These are phyloP conservation scores for Colletotrichum trifolii DNA, from an alignment of 2,329 filamentous ascomycete genomes.

Conservation along the genomic window DNA sequence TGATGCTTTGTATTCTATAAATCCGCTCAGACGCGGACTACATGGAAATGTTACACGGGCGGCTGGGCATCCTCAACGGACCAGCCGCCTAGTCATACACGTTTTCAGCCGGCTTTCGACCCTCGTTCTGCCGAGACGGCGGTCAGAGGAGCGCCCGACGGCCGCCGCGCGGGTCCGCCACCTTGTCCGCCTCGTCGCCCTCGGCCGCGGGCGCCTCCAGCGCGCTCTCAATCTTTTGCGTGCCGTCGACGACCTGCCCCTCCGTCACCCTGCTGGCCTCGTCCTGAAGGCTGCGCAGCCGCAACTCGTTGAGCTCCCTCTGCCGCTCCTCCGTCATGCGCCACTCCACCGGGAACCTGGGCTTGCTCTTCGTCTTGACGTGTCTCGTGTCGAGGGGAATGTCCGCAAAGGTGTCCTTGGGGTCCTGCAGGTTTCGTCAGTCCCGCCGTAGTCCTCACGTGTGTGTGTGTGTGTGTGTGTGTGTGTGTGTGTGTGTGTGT, in stretches of 20 bases:
- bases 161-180: constrained; percentile 37
- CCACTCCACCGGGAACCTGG: constrained; percentile 86
- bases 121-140: not conserved
- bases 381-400: constrained; percentile 91
- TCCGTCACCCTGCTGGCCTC: constrained; percentile 66
- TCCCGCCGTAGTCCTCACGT: not conserved
- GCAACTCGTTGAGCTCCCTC: constrained; percentile 70
- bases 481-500: not conserved
- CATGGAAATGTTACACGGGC: constrained; percentile 37
- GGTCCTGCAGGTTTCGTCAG: constrained; percentile 62
- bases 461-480: not conserved
- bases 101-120: not conserved
- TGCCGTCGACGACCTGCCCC: constrained; percentile 70
- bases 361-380: constrained; percentile 74
- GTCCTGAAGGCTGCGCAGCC: constrained; percentile 61
- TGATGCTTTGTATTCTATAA: constrained; percentile 25
- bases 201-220: constrained; percentile 42
- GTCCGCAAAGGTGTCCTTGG: constrained; percentile 85
- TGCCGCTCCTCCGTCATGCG: constrained; percentile 77
- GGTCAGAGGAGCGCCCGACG: constrained; percentile 9
- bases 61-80: constrained; percentile 1
- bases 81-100: constrained; percentile 33
- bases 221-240: constrained; percentile 56
- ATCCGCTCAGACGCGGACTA: constrained; percentile 24
- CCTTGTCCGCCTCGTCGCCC: constrained; percentile 47